phyloP scores from a whole-genome alignment of 352 stramenopile species.

The Globisporangium sylvaticum region DNA sequence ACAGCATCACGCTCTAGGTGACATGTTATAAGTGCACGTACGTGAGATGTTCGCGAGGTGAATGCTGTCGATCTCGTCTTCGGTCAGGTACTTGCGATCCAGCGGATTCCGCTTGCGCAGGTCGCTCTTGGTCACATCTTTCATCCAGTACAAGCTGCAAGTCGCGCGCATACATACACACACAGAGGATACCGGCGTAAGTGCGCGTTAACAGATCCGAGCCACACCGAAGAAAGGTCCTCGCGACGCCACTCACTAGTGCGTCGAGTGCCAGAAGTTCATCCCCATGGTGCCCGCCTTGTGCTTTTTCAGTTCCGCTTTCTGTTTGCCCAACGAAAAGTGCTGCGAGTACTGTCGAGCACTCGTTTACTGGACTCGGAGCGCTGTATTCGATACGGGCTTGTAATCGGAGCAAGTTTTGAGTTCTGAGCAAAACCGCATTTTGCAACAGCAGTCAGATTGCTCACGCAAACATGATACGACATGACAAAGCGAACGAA shows the following conservation, averaged over 20 bases:
- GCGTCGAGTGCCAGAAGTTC: constrained; percentile 90
- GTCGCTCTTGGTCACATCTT: constrained; percentile 72
- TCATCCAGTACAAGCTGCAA: constrained; percentile 86
- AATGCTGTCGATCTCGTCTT: constrained; percentile 87
- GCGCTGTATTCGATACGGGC: background rate
- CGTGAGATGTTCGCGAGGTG: constrained; percentile 84
- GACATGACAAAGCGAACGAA: background rate
- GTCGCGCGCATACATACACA: background rate
- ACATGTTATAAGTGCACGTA: constrained; percentile 19
- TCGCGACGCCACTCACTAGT: constrained; percentile 64
- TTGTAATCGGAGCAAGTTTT: background rate
- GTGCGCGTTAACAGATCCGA: background rate
- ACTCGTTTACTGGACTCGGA: background rate
- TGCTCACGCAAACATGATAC: background rate
- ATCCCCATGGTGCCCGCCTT: constrained; percentile 55
- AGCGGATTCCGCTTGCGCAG: constrained; percentile 76
- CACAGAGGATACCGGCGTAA: background rate
- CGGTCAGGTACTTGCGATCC: constrained; percentile 67
- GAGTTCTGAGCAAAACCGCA: background rate
- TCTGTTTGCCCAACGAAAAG: background rate
- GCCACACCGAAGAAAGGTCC: background rate
- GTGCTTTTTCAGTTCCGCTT: background rate
- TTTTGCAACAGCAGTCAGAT: background rate
- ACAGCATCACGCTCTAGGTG: background rate
- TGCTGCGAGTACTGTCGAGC: background rate